These are phyloP conservation scores for Penicillium aurantiogriseum DNA, from an alignment of 2,329 filamentous ascomycete species.

Conservation along the genomic window DNA sequence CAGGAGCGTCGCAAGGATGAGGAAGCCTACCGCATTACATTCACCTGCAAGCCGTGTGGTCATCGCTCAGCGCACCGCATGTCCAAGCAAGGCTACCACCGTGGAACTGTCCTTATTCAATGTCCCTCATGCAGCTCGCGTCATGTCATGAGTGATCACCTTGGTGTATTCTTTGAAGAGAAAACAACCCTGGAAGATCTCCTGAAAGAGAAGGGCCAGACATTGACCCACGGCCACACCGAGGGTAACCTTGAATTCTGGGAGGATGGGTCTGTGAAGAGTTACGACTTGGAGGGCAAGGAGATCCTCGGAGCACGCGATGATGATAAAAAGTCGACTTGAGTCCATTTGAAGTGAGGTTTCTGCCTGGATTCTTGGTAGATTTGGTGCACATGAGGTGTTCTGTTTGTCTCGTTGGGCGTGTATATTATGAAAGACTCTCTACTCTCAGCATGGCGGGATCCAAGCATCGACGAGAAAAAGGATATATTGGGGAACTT, in stretches of 20 bases:
- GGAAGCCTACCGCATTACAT: slow-evolving; percentile 81
- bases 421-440: slow-evolving; percentile 18
- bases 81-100: slow-evolving; percentile 93
- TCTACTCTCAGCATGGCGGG: slow-evolving; percentile 27
- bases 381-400: slow-evolving; percentile 3
- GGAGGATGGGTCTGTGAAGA: slow-evolving; percentile 63
- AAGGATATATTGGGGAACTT: slow-evolving; percentile 3
- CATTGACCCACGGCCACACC: slow-evolving; percentile 73
- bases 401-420: not conserved
- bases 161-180: slow-evolving; percentile 58
- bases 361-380: not conserved
- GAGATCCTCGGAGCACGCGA: slow-evolving; percentile 8
- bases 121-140: slow-evolving; percentile 83
- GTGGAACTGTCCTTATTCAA: slow-evolving; percentile 81
- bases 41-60: slow-evolving; percentile 87
- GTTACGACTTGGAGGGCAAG: slow-evolving; percentile 13
- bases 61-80: slow-evolving; percentile 78
- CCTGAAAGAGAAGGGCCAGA: slow-evolving; percentile 54
- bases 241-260: slow-evolving; percentile 92
- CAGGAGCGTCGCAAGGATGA: slow-evolving; percentile 43
- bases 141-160: slow-evolving; percentile 88
- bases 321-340: slow-evolving; percentile 9
- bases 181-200: slow-evolving; percentile 46
- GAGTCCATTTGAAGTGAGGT: not conserved
- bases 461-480: slow-evolving; percentile 21